Base-by-base conservation (phyloP, 108 stramenopile species). In the Pseudonitzschia pungens region DNA sequence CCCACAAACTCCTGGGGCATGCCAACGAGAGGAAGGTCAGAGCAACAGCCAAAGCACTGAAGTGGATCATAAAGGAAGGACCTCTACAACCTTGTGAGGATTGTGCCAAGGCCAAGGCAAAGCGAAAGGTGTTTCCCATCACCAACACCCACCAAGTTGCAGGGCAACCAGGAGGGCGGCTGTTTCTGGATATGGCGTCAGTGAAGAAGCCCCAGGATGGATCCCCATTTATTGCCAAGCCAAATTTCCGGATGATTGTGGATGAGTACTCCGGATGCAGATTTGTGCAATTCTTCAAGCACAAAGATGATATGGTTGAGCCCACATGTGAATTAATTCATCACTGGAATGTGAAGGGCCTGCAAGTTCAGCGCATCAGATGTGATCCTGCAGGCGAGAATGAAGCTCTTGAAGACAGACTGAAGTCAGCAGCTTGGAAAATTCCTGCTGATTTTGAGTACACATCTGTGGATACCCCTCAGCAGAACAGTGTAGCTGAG, bases 91-190 rank as follows among this genome's bases (percentile, higher is more conserved):
- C 36, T 36, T 36, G 36, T 36, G 36, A 36, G 36, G 36, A 36
- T 6, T 36, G 36, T 36, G 53, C 53, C 53, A 54, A 54, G 15
- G 53, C 53, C n/a, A 54, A 54, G 53, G 53, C 53, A 9, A 54
- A 54, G 53, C 8, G 53, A 7, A 54, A 54, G 53, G 24, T 24
- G n/a, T 14, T 54, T 24, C 53, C 53, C 22, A 54, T 7, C 6
- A 14, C 9, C 6, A 24, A 7, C 53, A 9, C 8, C 6, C 53
- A 54, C 24, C 22, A 54, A 7, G 53, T n/a, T 0, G 53, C 53
- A 4, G 15, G 7, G 11, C 9, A 54, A 14, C 53, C 36, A 2
- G 36, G 36, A 5, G 36, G 6, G 6, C 36, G 36, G 2, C 36
- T 36, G 6, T 36, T 36, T 24, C 24, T n/a, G 6, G 53, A 54